Base-by-base conservation (phyloP, 352 stramenopile species). In the Thraustochytrium striatum region DNA sequence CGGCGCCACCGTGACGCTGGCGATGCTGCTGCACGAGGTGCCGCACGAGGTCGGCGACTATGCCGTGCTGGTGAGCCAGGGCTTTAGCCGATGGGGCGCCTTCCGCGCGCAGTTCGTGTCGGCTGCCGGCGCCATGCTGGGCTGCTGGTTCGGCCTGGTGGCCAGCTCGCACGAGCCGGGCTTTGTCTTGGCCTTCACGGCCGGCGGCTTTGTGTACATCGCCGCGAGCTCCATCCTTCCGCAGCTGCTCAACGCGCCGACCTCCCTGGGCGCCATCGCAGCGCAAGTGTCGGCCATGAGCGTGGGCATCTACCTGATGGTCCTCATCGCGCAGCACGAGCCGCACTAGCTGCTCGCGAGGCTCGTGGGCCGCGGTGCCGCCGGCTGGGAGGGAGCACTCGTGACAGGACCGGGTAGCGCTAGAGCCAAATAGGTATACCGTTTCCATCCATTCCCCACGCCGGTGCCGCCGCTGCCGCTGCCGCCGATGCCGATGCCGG, bases 31-130 rank as follows among this genome's bases (percentile, higher is more conserved):
- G 39, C 91, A 96, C 75, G 91, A 96, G 82, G 79, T 96, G 72
- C 91, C 91, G 36, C 91, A 96, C 83, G 91, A 96, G 82, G 93
- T 96, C 57, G 91, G 91, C 32, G 91, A 96, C 83, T 96, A 94
- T 75, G 89, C 91, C 39, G 93, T 96, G 72, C 85, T 96, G 33
- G 88, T 96, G 61, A 87, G 91, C 78, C 91, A 89, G 47, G 89
- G 89, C 61, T 93, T 94, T 72, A 89, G 87, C 41, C 86, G 88
- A 30, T 87, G 87, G 55, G 84, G 92, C 68, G 89, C 89, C 57
- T 92, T 94, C 85, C 57, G 87, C n/a, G 91, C 88, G 35, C 89
- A 94, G 83, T 68, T 94, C 70, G 72, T 91, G 57, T 93, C 89
- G 28, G 89, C 89, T 2, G 80, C 92, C 52, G 89, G 89, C 62